A percentile compares a stretch with the other conserved stretches of the same genome.
Conservation (phyloP, 2,329 filamentous ascomycete genomes). For the Botrytis tulipae region DNA sequence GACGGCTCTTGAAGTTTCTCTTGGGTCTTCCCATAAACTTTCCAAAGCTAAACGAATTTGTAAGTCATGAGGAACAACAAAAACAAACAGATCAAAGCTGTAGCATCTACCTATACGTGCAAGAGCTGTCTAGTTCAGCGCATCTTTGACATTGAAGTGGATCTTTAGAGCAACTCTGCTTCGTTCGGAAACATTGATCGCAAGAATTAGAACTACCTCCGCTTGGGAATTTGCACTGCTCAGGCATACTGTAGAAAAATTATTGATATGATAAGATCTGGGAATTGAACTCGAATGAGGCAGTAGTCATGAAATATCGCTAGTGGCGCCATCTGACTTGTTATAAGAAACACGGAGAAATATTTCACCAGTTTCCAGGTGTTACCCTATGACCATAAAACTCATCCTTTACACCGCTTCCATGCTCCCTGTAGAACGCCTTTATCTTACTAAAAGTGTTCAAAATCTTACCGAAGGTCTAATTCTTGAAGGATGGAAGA, state of each 20-base stretch:
- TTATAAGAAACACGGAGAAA: neutral
- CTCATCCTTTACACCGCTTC: neutral
- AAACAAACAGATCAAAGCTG: neutral
- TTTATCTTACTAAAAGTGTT: neutral
- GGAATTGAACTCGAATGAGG: neutral
- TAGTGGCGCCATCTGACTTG: neutral
- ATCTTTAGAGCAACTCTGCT: slow-evolving; percentile 3
- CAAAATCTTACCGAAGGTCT: neutral
- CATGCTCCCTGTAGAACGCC: neutral
- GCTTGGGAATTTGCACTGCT: neutral
- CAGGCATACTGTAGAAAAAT: neutral
- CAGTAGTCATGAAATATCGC: neutral
- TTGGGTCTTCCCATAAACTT: slow-evolving; percentile 3
- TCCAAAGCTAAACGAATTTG: neutral
- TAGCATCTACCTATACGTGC: neutral
- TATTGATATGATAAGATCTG: neutral
- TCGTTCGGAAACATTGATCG: slow-evolving; percentile 4
- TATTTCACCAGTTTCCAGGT: neutral
- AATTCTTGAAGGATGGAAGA: neutral
- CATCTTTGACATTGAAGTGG: slow-evolving; percentile 1
- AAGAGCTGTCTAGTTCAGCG: neutral
- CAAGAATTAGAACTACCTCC: slow-evolving; percentile 6
- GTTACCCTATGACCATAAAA: neutral
- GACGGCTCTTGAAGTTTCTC: neutral
- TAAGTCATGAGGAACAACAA: neutral